Percentiles rank a stretch among this genome's conserved stretches.
These are phyloP conservation scores for Lactarius deliciosus DNA, from an alignment of 768 basidiomycete genomes.

Conservation along the genomic window DNA sequence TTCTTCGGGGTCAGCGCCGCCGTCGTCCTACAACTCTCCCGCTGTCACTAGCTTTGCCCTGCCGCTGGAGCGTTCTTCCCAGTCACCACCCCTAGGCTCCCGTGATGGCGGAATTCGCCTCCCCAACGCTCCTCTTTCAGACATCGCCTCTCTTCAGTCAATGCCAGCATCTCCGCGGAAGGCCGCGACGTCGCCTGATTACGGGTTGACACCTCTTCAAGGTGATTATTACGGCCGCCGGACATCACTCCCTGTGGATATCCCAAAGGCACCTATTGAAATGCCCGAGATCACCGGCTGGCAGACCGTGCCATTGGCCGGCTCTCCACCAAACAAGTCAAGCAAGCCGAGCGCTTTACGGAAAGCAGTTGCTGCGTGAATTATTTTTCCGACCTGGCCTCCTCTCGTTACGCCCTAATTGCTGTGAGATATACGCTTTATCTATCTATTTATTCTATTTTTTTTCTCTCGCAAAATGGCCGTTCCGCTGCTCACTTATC, in stretches of 20 bases:
- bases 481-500: conserved; percentile 22
- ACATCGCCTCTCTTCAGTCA: conserved; percentile 54
- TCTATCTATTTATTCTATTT: conserved; percentile 30
- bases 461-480: conserved; percentile 26
- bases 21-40: conserved; percentile 70
- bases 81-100: conserved; percentile 36
- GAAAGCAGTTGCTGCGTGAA: conserved; percentile 33
- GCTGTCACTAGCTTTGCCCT: conserved; percentile 58
- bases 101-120: conserved; percentile 65
- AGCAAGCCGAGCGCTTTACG: conserved; percentile 32
- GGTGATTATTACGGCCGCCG: conserved; percentile 34
- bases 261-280: conserved; percentile 20
- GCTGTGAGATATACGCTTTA: conserved; percentile 30
- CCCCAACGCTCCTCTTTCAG: conserved; percentile 69
- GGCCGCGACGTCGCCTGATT: conserved; percentile 33
- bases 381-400: background rate
- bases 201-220: conserved; percentile 15
- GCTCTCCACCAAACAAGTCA: conserved; percentile 31
- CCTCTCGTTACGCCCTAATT: conserved; percentile 18
- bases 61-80: conserved; percentile 47
- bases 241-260: conserved; percentile 31
- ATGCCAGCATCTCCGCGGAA: conserved; percentile 35
- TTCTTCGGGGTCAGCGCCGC: conserved; percentile 52
- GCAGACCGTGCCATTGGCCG: conserved; percentile 37
- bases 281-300: conserved; percentile 40